phyloP scores from a whole-genome alignment of 352 stramenopile species.

The Pythium diclinum region DNA sequence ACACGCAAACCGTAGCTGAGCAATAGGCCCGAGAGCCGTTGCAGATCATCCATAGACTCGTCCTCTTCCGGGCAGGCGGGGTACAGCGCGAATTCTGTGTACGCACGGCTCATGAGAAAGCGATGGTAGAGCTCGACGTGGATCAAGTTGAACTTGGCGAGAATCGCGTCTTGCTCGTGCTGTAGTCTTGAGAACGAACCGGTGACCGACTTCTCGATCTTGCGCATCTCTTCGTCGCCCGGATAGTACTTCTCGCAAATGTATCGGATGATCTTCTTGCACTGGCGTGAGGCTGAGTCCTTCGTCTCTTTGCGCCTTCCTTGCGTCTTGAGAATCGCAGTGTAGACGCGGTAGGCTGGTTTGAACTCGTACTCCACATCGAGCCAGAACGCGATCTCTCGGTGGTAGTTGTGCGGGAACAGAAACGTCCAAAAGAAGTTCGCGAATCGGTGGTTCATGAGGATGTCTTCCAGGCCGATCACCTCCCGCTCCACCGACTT shows the following conservation, averaged over 20 bases:
- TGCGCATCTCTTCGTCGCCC: conserved; percentile 69
- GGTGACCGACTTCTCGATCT: conserved; percentile 62
- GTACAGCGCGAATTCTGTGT: conserved; percentile 84
- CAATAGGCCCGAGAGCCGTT: conserved; percentile 63
- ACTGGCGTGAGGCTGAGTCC: conserved; percentile 58
- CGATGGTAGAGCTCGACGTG: conserved; percentile 84
- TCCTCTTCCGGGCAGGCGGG: conserved; percentile 43
- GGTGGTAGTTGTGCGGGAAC: conserved; percentile 87
- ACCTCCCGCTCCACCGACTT: conserved; percentile 78
- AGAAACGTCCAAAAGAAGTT: conserved; percentile 90
- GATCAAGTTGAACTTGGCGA: conserved; percentile 84
- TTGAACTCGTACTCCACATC: conserved; percentile 89
- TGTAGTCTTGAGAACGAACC: conserved; percentile 63
- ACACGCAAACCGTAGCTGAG: conserved; percentile 80
- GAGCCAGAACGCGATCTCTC: conserved; percentile 80
- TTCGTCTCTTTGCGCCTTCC: conserved; percentile 47
- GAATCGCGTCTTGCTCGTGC: conserved; percentile 77
- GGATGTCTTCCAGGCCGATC: conserved; percentile 76
- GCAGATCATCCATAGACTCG: conserved; percentile 73
- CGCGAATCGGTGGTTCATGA: conserved; percentile 86
- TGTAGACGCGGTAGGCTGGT: conserved; percentile 70
- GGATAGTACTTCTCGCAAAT: conserved; percentile 85
- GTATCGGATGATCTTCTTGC: conserved; percentile 73
- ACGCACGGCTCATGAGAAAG: conserved; percentile 80
- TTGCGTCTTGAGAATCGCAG: conserved; percentile 52